Conservation (phyloP, 352 stramenopile genomes). For the Phytophthora cactorum region DNA sequence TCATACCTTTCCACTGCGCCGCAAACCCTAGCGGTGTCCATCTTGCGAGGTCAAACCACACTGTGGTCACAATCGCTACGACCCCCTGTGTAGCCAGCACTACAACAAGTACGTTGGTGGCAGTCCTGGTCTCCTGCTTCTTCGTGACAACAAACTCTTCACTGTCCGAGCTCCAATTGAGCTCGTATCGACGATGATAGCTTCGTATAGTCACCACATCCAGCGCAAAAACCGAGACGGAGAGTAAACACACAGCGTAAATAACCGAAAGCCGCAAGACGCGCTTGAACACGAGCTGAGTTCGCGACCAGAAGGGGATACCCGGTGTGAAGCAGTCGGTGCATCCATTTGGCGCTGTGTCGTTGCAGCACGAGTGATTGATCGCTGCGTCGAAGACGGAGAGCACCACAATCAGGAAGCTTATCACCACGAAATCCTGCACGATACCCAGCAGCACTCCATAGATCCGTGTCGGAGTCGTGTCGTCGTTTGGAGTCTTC, state of each 20-base stretch:
- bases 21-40: constrained; percentile 26
- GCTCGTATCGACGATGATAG: constrained; percentile 22
- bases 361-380: constrained; percentile 36
- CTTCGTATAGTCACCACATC: constrained; percentile 31
- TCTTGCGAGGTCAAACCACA: constrained; percentile 38
- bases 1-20: constrained; percentile 3
- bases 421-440: constrained; percentile 33
- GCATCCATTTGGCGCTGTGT: constrained; percentile 38
- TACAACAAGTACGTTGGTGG: constrained; percentile 1
- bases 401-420: constrained; percentile 25
- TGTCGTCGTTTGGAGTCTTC: constrained; percentile 9
- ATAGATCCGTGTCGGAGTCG: constrained; percentile 4
- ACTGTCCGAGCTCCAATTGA: constrained; percentile 10
- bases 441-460: constrained; percentile 33
- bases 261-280: constrained; percentile 14
- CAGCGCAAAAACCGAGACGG: constrained; percentile 23
- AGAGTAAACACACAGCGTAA: constrained; percentile 23
- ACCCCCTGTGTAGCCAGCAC: constrained; percentile 13
- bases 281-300: constrained; percentile 37
- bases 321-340: constrained; percentile 38
- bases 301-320: constrained; percentile 20
- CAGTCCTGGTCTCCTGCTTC: constrained; percentile 9
- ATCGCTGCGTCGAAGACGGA: constrained; percentile 31
- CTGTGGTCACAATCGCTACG: constrained; percentile 17
- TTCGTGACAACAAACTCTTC: constrained; percentile 3